Base-by-base conservation (phyloP, 176 grass and related monocot species). In the Echinochloa phyllopogon region DNA sequence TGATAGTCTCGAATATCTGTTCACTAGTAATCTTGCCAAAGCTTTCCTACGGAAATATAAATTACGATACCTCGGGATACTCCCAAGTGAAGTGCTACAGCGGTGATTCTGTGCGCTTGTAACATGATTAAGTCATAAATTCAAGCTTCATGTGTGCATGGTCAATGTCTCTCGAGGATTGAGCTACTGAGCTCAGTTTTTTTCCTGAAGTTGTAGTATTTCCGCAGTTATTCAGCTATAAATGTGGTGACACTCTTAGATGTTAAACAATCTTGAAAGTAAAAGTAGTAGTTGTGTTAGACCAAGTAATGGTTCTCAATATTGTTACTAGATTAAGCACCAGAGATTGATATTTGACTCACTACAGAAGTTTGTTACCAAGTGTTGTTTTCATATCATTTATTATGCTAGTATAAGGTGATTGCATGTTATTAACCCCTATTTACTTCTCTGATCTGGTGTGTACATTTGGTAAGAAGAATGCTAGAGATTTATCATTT, bases 211-310 rank as follows among this genome's bases (percentile, higher is more conserved):
- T 14, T 39, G 7, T 43, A 18, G 27, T 57, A 37, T 69, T 48
- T 57, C 14, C 6, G 11, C 10, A 14, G 49, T 51, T 79, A 21
- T 24, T 37, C 5, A 40, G 33, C 12, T 51, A 40, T 80, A 67
- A 20, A 24, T n/a, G 17, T 75, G 33, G 10, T 0, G 11, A 51
- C 6, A 50, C 38, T 49, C 2, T 29, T 62, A 33, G 40, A 78
- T 72, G 23, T 15, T 74, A 74, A 50, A 56, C 13, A 87, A 67
- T 33, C 66, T 67, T 55, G 5, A 68, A 59, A 76, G 40, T 23
- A 17, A 17, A 48, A 76, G 40, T 36, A n/a, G n/a, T n/a, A 58
- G 15, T 17, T 27, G 10, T 66, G 77, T 23, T 42, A 56, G 75
- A 74, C 20, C 36, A 9, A 27, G 18, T 47, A 68, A 66, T 43